Evolutionary conservation across 1,139 yeast genomes (phyloP), one percentile per base, ranked within the genome.

Genomic region (Nakaseomyces bracarensis): DNA sequence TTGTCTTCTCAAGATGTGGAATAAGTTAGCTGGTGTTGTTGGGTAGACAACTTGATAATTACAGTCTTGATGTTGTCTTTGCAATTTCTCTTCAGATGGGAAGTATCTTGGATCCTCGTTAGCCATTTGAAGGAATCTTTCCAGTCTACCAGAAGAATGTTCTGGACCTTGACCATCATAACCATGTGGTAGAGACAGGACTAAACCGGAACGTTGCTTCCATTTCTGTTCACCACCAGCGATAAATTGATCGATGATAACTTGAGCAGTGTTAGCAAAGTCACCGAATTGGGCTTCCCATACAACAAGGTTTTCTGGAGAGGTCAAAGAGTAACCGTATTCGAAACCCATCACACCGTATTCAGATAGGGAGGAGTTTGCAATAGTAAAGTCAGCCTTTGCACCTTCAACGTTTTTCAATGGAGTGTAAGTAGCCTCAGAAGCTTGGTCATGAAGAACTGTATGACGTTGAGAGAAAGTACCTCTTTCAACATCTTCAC

Each of bases 201-300:
- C 95, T 52, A 93, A 66, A 64, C 99, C 99, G 15, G 96, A 84
- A 71, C 99, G 84, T 75, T 93, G 98, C 65, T 85, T 84, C 99
- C 99, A 93, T 71, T 93, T 93, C 54, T 87, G 79, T 72, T 93
- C 99, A 65, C 95, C 98, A 63, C 91, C 87, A 39, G 97, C 86
- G 61, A 93, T 77, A 65, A 91, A 93, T 72, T 93, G 98, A 68
- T 93, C 99, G 57, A 86, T 75, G 56, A 93, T 82, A 52, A 93
- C 97, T 73, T 93, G 98, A 25, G 96, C 98, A 55, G 97, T 91
- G 75, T 93, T 93, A 60, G 98, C 98, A 58, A 93, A 93, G 71
- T 93, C 99, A 77, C 99, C 99, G 58, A 93, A 93, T 73, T 93
- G 99, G 44, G 98, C 98, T 72, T 93, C 99, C 99, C 99, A 93